Base-by-base conservation (phyloP, 1,284 basidiomycete species). In the Wolfiporia cocos region DNA sequence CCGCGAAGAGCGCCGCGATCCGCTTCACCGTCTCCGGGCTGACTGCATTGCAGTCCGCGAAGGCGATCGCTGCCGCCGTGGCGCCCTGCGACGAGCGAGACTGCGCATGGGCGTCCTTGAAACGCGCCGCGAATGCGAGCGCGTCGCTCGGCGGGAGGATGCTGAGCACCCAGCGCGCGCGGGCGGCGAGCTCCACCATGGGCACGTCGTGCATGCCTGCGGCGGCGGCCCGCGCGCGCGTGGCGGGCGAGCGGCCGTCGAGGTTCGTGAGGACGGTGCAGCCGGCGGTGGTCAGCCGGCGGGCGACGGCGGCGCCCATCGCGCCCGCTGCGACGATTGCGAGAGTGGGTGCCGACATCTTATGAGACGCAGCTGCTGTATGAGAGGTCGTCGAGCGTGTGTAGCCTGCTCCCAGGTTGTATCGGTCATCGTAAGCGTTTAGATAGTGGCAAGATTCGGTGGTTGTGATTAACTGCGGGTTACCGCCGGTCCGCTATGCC, bases 21-120 rank as follows among this genome's bases (percentile, higher is more conserved):
- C 49, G 57, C 53, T 71, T 70, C 39, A 68, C 69, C 7, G 74
- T 74, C 44, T 63, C 61, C 1, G 76, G 73, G 53, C 64, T 76
- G 34, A 80, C 68, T 5, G 77, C 76, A 46, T 81, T 81, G 52
- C 75, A 78, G 53, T 80, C 78, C n/a, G 64, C 76, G 53, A 74
- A 80, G 20, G 39, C 34, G 20, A 46, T 35, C 34, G 31, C 22
- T 18, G 46, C 41, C 14, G 37, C 49, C 43, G 28, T 43, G 45
- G 1, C 39, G 29, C 39, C 43, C 45, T 30, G 48, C 37, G 29
- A 41, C 31, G 39, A n/a, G 5, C 15, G 23, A 12, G 39, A 22
- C 4, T 17, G 43, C 10, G 26, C 32, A 40, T 51, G 47, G 3
- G 56, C 65, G 23, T 58, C 57, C 24, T 65, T 54, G 46, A 74